Percentiles rank a stretch among this genome's conserved stretches.
These are phyloP conservation scores for Amanita jacksonii DNA, from an alignment of 768 basidiomycete species.

Conservation along the genomic window DNA sequence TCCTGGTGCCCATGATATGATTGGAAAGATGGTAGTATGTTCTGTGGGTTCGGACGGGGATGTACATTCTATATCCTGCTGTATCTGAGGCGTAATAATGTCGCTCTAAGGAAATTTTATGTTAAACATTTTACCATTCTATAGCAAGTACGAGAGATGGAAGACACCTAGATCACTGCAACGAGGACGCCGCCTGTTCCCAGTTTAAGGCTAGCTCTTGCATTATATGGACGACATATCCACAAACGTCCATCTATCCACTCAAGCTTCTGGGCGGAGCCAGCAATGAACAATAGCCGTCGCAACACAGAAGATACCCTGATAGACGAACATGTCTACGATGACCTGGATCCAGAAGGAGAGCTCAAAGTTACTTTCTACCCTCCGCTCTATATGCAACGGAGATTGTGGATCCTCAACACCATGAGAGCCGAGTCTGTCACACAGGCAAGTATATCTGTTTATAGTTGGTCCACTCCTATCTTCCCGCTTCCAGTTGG, in stretches of 20 bases:
- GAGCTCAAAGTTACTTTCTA: conserved; percentile 53
- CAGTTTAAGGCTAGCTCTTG: too few species aligned
- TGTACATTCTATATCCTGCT: conserved; percentile 20
- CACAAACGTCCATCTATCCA: too few species aligned
- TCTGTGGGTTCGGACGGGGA: conserved; percentile 19
- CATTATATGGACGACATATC: too few species aligned
- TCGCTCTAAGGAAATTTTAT: too few species aligned
- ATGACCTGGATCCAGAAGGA: conserved; percentile 12
- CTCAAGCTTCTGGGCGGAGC: too few species aligned
- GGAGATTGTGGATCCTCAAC: conserved; percentile 64
- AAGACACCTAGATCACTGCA: too few species aligned
- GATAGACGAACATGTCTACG: not conserved
- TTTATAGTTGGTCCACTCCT: not conserved
- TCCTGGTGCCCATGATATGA: conserved; percentile 64
- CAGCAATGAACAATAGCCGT: not conserved
- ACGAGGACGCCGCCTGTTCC: too few species aligned
- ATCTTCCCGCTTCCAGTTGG: conserved; percentile 6
- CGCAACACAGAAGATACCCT: conserved; percentile 1
- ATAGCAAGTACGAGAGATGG: too few species aligned
- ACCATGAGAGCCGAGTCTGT: conserved; percentile 48
- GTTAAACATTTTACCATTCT: too few species aligned
- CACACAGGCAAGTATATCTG: conserved; percentile 31
- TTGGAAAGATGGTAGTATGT: conserved; percentile 21
- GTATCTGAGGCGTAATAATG: not conserved
- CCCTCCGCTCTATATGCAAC: conserved; percentile 58